Conservation (phyloP, 73 alveolate species). For the Stentor coeruleus region DNA sequence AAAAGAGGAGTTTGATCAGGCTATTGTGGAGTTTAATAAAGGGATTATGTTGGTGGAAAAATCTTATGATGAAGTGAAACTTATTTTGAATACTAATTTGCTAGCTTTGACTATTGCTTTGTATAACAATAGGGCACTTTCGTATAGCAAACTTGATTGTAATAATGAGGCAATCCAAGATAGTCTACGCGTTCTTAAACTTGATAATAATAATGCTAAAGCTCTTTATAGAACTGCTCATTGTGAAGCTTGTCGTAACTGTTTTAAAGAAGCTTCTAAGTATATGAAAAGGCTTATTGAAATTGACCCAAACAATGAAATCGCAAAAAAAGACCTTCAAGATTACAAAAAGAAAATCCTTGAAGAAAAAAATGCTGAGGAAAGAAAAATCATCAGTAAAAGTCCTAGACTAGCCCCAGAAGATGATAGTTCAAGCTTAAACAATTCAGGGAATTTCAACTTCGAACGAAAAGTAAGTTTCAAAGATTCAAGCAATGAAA, state of each 20-base stretch:
- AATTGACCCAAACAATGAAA: slow-evolving; percentile 32
- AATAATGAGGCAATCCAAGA: slow-evolving; percentile 44
- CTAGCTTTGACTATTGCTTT: slow-evolving; percentile 21
- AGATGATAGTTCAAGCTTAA: too few relatives aligned
- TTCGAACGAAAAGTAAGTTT: neutral
- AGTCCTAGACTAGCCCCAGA: too few relatives aligned
- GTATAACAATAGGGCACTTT: slow-evolving; percentile 47
- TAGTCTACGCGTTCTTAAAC: slow-evolving; percentile 35
- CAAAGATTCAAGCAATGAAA: neutral
- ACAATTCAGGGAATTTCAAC: too few relatives aligned
- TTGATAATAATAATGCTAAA: slow-evolving; percentile 35
- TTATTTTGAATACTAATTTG: slow-evolving; percentile 24
- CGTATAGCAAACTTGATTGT: slow-evolving; percentile 30
- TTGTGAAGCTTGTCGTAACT: slow-evolving; percentile 27
- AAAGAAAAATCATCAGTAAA: too few relatives aligned
- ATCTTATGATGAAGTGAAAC: slow-evolving; percentile 16
- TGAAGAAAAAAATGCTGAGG: slow-evolving; percentile 28
- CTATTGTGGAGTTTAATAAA: slow-evolving; percentile 29
- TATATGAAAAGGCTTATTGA: slow-evolving; percentile 30
- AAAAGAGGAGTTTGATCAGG: slow-evolving; percentile 28
- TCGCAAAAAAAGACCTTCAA: slow-evolving; percentile 37
- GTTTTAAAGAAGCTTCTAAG: slow-evolving; percentile 32
- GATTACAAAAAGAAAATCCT: slow-evolving; percentile 28
- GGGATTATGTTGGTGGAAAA: slow-evolving; percentile 34
- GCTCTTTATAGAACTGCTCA: slow-evolving; percentile 50